Evolutionary conservation across 2,329 filamentous ascomycete genomes (phyloP), one percentile per base, ranked within the genome.

Genomic region (Phyllosticta citriasiana): DNA sequence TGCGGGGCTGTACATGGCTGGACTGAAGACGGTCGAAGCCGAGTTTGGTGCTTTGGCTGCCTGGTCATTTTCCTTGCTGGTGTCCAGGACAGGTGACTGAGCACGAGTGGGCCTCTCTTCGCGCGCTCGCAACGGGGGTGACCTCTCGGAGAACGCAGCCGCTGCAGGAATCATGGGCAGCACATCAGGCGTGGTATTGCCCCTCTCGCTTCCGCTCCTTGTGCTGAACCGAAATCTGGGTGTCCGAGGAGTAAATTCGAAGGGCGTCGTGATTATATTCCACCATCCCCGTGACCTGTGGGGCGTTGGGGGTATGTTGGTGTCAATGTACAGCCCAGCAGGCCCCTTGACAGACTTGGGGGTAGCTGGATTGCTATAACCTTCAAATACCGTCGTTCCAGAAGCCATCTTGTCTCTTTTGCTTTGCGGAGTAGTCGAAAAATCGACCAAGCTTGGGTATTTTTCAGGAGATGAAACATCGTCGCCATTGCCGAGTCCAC

Each of bases 241-340:
- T n/a, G 40, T 47, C 40, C 40, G 40, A 55, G 73, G 65, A 63
- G 77, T 71, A 58, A 70, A 68, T 25, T 72, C 69, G 67, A 91
- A 91, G 0, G 88, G 88, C 1, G 88, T 88, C 7, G 82, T 86
- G 60, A 91, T 84, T 65, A 88, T 80, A 67, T 89, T 88, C 88
- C 88, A 91, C 88, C 88, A 91, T 22, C 88, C 88, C 63, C 80
- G 79, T 26, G 86, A 87, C 60, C 79, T 80, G 10, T 82, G 80
- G 52, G 78, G 80, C 27, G 82, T 83, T 51, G 81, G 83, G 5
- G 74, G 67, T 22, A 71, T 65, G 16, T 67, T 66, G 2, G 73
- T 74, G 56, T 76, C 72, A 25, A 76, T 66, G 55, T 69, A 65
- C 53, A 75, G 58, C 55, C 79, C 72, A 16, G 66, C 66, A 30